Conservation (phyloP, 495 filamentous ascomycete species). For the Trichoderma parareesei region DNA sequence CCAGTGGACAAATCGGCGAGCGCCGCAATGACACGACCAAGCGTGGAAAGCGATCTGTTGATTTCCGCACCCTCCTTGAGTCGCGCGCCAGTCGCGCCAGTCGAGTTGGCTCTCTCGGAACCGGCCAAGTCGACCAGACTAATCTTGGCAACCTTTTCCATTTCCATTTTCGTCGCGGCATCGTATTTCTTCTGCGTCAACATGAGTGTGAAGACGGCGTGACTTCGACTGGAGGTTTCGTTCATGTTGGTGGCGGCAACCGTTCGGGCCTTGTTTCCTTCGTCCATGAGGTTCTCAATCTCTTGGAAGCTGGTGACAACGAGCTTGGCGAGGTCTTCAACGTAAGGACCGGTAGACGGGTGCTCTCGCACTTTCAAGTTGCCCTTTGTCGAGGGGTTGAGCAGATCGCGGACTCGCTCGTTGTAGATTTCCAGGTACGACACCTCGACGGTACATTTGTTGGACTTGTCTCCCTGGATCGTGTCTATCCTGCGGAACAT, state of each 20-base stretch:
- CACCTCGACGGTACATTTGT: conserved; percentile 90
- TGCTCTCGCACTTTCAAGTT: conserved; percentile 97
- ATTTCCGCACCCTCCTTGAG: conserved; percentile 99
- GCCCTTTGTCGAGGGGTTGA: conserved; percentile 94
- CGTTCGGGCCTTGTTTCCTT: conserved; percentile 96
- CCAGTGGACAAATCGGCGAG: conserved; percentile 83
- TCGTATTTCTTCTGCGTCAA: conserved; percentile 92
- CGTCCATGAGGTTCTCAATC: conserved; percentile 97
- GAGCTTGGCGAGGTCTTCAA: conserved; percentile 93
- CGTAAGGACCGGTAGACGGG: conserved; percentile 93
- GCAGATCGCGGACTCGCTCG: conserved; percentile 89
- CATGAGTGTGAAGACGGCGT: conserved; percentile 96
- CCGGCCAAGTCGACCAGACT: conserved; percentile 96
- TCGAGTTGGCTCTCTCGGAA: conserved; percentile 92
- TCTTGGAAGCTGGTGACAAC: conserved; percentile 95
- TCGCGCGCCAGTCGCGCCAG: conserved; percentile 89
- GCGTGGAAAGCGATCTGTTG: conserved; percentile 90
- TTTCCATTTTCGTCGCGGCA: conserved; percentile 87
- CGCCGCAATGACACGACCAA: conserved; percentile 96
- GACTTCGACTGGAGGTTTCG: conserved; percentile 95
- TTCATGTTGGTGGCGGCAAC: conserved; percentile 99
- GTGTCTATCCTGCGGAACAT: conserved; percentile 84
- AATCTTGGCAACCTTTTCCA: conserved; percentile 96
- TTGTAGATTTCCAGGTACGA: conserved; percentile 99
- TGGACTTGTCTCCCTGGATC: conserved; percentile 67